Base-by-base conservation (phyloP, 345 rosid species). In the Adansonia digitata region DNA sequence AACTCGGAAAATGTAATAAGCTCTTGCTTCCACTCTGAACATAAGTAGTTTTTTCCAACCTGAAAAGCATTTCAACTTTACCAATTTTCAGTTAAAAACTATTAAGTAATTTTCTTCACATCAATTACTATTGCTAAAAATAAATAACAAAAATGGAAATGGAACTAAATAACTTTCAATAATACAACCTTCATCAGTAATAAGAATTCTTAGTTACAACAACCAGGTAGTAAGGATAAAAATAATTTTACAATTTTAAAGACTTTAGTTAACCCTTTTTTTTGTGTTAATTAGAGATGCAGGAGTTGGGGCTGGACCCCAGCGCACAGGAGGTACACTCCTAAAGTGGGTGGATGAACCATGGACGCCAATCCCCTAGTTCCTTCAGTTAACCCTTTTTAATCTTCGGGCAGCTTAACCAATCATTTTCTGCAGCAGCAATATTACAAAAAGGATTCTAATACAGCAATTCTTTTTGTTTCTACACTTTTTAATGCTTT, bases 11-110 rank as follows among this genome's bases (percentile, higher is more conserved):
- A 91, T 3, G 96, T 87, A 81, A 95, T 91, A 53, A 95, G 97
- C 81, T 95, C 99, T 81, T 93, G 99, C 86, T 93, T 95, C 99
- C 99, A 95, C 29, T 93, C 97, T 65, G 87, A 78, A 78, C 96
- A 90, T 66, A 95, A 79, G 84, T 91, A 95, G 82, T 93, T 95
- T 81, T 85, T 93, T 74, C 99, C 99, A 65, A 95, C 98, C 99
- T 95, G 94, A 77, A 79, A 81, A 75, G 86, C 80, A 88, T 84
- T 85, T 67, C 43, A 69, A 81, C 94, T 90, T 85, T 79, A 85
- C 90, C 89, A 85, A 81, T 71, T 75, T 80, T 86, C 86, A 86
- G 88, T 85, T 64, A 74, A 12, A 18, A 72, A 67, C 17, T 18
- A 55, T 1, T 20, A 52, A 37, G 35, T 39, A 53, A 55, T 49